Evolutionary conservation across 331 rosid genomes (phyloP).

Genomic region (Saraca asoca): DNA sequence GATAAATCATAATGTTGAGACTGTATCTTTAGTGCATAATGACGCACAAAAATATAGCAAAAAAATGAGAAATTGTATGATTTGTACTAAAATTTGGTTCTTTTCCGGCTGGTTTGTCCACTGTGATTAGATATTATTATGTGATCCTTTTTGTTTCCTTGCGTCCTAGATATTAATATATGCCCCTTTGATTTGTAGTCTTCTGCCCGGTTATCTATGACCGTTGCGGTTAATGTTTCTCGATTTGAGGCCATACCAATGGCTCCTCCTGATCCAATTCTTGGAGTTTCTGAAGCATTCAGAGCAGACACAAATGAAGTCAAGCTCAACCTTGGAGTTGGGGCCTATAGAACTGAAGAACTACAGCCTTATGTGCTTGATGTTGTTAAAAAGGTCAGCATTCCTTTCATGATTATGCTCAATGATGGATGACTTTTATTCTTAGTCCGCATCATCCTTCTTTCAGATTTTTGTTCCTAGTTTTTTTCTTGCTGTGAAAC

Average conservation of each 20-base stretch:
- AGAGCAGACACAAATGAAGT: conserved; percentile 62
- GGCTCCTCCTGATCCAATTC: conserved; percentile 99
- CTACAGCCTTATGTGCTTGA: conserved; percentile 87
- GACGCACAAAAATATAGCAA: not conserved
- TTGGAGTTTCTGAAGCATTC: conserved; percentile 97
- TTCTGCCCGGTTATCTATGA: conserved; percentile 70
- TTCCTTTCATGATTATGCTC: conserved; percentile 25
- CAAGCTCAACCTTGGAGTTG: conserved; percentile 98
- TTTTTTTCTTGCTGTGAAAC: conserved; percentile 26
- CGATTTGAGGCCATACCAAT: conserved; percentile 83
- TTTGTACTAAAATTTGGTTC: too few relatives aligned
- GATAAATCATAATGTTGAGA: too few relatives aligned
- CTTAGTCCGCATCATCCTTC: not conserved
- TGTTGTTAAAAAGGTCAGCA: conserved; percentile 82
- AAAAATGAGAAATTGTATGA: not conserved
- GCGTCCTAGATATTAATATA: not conserved
- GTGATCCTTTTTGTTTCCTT: conserved; percentile 14
- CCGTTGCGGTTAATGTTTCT: conserved; percentile 68
- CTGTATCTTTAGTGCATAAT: too few relatives aligned
- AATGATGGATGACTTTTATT: not conserved
- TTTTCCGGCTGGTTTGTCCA: not conserved
- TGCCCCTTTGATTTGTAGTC: conserved; percentile 47
- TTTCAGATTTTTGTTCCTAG: not conserved
- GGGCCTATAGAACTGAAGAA: conserved; percentile 87
- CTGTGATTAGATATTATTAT: not conserved